phyloP scores from a whole-genome alignment of 352 stramenopile genomes.

The Phytopythium oedochilum region DNA sequence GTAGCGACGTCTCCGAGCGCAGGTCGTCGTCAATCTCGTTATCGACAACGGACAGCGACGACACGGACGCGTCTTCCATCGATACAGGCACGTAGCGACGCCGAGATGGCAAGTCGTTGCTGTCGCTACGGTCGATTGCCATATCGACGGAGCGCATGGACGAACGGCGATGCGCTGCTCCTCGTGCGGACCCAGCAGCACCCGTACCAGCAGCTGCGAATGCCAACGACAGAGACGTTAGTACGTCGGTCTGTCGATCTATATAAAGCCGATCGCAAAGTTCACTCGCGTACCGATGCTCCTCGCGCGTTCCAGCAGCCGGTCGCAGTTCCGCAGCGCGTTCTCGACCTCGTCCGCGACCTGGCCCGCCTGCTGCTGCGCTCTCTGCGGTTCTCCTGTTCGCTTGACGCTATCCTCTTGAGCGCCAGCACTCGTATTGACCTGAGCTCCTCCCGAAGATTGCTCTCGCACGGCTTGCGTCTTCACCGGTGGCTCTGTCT shows the following conservation, averaged over 20 bases:
- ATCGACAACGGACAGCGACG: not conserved
- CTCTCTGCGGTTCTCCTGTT: too few relatives aligned
- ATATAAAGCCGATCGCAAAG: not conserved
- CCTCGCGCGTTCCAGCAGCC: slow-evolving; percentile 33
- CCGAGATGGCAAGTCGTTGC: too few relatives aligned
- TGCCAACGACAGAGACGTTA: not conserved
- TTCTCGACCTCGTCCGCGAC: slow-evolving; percentile 51
- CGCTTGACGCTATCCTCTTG: too few relatives aligned
- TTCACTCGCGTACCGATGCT: slow-evolving; percentile 13
- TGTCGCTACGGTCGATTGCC: not conserved
- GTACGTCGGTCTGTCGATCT: not conserved
- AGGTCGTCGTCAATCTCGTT: not conserved
- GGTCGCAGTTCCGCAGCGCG: slow-evolving; percentile 45
- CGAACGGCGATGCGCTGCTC: not conserved
- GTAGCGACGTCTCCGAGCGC: not conserved
- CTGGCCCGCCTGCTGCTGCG: slow-evolving; percentile 29
- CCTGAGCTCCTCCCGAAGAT: too few relatives aligned
- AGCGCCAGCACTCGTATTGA: too few relatives aligned
- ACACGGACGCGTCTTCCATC: not conserved
- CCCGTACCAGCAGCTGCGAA: not conserved
- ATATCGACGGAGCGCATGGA: not conserved
- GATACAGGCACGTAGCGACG: not conserved
- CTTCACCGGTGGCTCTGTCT: not conserved
- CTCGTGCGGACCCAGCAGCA: not conserved
- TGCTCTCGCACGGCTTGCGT: too few relatives aligned